Conservation (phyloP, 2,329 filamentous ascomycete species). For the Ophiostoma angusticollis region DNA sequence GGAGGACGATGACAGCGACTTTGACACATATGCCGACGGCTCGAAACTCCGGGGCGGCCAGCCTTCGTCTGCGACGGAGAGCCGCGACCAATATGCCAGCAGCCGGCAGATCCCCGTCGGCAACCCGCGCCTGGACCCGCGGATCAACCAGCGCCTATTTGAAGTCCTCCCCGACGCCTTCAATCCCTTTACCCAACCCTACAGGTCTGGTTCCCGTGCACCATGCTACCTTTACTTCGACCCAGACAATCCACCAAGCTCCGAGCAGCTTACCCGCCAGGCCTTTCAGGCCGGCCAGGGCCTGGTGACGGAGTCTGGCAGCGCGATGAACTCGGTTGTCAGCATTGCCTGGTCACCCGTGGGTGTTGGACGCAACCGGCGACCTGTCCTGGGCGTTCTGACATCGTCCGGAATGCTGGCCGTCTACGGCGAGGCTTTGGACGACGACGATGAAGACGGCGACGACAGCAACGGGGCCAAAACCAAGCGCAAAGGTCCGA, state of each 20-base stretch:
- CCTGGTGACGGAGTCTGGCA: constrained; percentile 33
- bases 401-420: constrained; percentile 37
- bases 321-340: constrained; percentile 41
- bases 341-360: constrained; percentile 43
- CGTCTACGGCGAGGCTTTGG: constrained; percentile 35
- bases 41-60: too few relatives aligned
- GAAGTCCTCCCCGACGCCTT: constrained; percentile 9
- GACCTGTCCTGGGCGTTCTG: constrained; percentile 38
- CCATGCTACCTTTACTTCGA: too few relatives aligned
- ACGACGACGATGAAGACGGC: constrained; percentile 4
- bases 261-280: too few relatives aligned
- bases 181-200: neutral
- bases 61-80: constrained; percentile 8
- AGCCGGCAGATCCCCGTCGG: constrained; percentile 24
- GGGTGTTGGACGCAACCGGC: constrained; percentile 41
- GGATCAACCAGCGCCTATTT: constrained; percentile 33
- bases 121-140: constrained; percentile 25
- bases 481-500: constrained; percentile 9
- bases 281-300: constrained; percentile 18
- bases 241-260: too few relatives aligned
- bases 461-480: too few relatives aligned
- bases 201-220: too few relatives aligned
- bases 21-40: neutral
- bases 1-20: constrained; percentile 17
- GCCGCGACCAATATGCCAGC: constrained; percentile 22